Evolutionary conservation across 75 land plant species (phyloP), one percentile per base, ranked within the genome.

Genomic region (Pinus tabuliformis): DNA sequence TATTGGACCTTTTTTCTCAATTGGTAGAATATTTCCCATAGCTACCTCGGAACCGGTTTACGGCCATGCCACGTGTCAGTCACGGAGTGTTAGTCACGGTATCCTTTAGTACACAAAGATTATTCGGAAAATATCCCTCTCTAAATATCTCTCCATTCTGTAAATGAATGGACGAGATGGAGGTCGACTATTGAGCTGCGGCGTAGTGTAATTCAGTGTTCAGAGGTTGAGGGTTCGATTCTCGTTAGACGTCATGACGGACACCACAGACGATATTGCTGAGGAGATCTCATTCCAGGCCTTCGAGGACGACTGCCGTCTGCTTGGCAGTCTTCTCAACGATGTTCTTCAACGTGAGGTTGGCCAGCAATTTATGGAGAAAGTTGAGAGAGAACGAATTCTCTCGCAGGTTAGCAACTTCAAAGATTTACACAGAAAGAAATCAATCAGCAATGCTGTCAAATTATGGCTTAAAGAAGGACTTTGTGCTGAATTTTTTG

Each of bases 271-370:
- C 62, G 99, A 93, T 79, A 96, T 96, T 39, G 96, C 96, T 20
- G 99, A 91, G 88, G 99, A 93, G 85, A 93, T 96, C 42, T 96
- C 97, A 16, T 96, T 96, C 80, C 99, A 96, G 85, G 77, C 92
- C 39, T 96, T 91, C 62, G 97, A 96, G 26, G 99, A 96, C 74
- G 99, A 93, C 75, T 93, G 94, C 78, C 85, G 86, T 39, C 78
- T 96, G 30, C 93, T 96, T 12, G 97, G 91, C 0, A 91, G 78
- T 77, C 89, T 96, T 30, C 84, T 96, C 56, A 86, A 91, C 75
- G 97, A 96, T 60, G 89, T 93, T 52, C 77, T 96, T 59, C 94
- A 90, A 59, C 80, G 91, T 3, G 97, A 96, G 70, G 91, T 93
- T 56, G 99, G 97, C 4, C 79, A 76, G 17, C 17, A 70, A 0